These are phyloP conservation scores for Cercis canadensis DNA, from an alignment of 306 rosid species.

Conservation along the genomic window DNA sequence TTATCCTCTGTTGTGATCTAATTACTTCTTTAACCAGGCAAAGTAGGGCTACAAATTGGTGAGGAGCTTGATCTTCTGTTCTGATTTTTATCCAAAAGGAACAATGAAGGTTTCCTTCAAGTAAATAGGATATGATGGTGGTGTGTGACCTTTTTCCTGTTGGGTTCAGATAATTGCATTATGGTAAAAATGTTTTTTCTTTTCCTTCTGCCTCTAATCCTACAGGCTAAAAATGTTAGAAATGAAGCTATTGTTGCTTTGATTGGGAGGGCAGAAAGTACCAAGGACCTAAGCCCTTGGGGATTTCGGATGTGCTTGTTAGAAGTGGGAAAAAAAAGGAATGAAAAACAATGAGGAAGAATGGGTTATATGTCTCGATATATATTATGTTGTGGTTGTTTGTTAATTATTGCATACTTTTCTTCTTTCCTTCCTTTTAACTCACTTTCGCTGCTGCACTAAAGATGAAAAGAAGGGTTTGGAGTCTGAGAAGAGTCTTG, in stretches of 20 bases:
- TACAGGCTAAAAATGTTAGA: background rate
- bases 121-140: background rate
- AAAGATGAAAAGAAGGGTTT: background rate
- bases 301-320: background rate
- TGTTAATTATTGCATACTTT: too few species aligned
- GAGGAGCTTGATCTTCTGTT: constrained; percentile 7
- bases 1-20: background rate
- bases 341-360: too few species aligned
- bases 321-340: too few species aligned
- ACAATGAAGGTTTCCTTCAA: constrained; percentile 7
- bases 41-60: constrained; percentile 14
- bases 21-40: background rate
- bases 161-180: constrained; percentile 2
- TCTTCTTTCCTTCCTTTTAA: too few species aligned
- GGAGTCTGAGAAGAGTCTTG: constrained; percentile 9
- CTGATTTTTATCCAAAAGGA: background rate
- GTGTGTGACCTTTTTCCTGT: constrained; percentile 9
- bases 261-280: background rate
- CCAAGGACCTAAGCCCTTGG: background rate
- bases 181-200: background rate
- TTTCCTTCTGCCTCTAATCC: background rate
- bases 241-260: background rate
- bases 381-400: too few species aligned
- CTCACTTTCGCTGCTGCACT: too few species aligned
- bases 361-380: too few species aligned